These are phyloP conservation scores for Oryza nivara DNA, from an alignment of 176 grass and related monocot genomes.

Conservation along the genomic window DNA sequence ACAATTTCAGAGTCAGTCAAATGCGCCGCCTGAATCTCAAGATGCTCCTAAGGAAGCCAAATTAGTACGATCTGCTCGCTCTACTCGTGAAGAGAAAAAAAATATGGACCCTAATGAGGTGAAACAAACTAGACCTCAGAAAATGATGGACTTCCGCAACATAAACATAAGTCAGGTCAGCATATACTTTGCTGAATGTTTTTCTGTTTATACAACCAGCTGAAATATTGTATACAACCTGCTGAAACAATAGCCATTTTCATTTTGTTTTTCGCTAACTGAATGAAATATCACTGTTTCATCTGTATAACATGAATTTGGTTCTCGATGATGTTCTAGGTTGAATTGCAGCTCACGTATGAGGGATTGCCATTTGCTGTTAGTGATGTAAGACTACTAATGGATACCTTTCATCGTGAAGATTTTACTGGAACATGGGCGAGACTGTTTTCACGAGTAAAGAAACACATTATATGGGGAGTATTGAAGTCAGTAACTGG, in stretches of 20 bases:
- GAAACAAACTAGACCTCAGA: constrained; percentile 75
- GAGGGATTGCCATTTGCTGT: constrained; percentile 86
- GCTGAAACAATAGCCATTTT: constrained; percentile 33
- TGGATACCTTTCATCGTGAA: constrained; percentile 97
- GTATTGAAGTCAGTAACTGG: constrained; percentile 95
- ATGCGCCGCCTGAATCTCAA: constrained; percentile 56
- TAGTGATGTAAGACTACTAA: constrained; percentile 88
- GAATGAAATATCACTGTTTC: constrained; percentile 28
- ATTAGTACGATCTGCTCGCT: constrained; percentile 50
- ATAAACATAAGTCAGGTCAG: constrained; percentile 96
- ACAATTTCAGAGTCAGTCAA: constrained; percentile 66
- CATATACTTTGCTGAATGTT: constrained; percentile 39
- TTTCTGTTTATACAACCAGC: constrained; percentile 29
- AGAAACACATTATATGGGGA: constrained; percentile 96
- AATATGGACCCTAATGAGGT: constrained; percentile 65
- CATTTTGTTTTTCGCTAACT: constrained; percentile 26
- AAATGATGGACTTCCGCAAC: constrained; percentile 86
- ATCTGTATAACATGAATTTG: constrained; percentile 26
- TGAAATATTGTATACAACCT: constrained; percentile 27
- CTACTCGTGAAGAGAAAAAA: constrained; percentile 80
- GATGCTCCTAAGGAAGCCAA: constrained; percentile 63
- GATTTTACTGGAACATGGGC: constrained; percentile 95
- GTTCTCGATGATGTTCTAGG: constrained; percentile 59
- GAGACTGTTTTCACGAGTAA: constrained; percentile 88
- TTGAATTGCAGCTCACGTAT: constrained; percentile 95